phyloP scores from a whole-genome alignment of 352 stramenopile species.

The Hyaloperonospora brassicae region DNA sequence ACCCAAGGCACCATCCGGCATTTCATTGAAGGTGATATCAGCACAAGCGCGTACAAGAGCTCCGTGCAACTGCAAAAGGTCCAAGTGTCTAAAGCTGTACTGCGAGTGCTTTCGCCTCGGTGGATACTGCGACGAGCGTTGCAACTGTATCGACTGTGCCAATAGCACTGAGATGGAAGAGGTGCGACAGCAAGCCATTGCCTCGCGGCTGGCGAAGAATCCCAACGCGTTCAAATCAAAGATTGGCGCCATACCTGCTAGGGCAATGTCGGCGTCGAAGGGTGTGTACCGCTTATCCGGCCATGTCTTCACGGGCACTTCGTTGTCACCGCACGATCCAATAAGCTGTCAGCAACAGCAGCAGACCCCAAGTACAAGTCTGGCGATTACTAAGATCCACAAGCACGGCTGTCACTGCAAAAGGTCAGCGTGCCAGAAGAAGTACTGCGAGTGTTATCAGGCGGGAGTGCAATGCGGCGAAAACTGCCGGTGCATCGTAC shows the following conservation, averaged over 20 bases:
- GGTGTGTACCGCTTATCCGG: slow-evolving; percentile 12
- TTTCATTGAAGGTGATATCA: slow-evolving; percentile 6
- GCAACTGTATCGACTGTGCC: slow-evolving; percentile 88
- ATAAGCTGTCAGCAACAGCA: slow-evolving; percentile 15
- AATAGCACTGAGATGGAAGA: slow-evolving; percentile 80
- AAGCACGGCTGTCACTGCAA: slow-evolving; percentile 95
- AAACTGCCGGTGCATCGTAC: slow-evolving; percentile 87
- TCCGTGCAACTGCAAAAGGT: slow-evolving; percentile 96
- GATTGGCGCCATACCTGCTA: slow-evolving; percentile 56
- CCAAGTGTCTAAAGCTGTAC: slow-evolving; percentile 94
- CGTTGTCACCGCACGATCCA: slow-evolving; percentile 21
- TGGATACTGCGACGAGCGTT: slow-evolving; percentile 87
- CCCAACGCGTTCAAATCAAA: slow-evolving; percentile 94
- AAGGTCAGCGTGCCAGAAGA: slow-evolving; percentile 95
- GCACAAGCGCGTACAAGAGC: slow-evolving; percentile 40
- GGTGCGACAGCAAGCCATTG: slow-evolving; percentile 79
- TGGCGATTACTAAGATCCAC: slow-evolving; percentile 71
- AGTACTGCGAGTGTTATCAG: slow-evolving; percentile 97
- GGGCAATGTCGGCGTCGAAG: slow-evolving; percentile 9
- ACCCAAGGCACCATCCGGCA: slow-evolving; percentile 11
- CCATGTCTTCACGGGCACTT: slow-evolving; percentile 10
- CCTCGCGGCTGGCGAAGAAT: slow-evolving; percentile 88
- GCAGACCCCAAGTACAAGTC: slow-evolving; percentile 10
- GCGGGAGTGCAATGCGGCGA: slow-evolving; percentile 76
- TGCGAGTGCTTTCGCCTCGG: slow-evolving; percentile 94